Evolutionary conservation across 1,139 yeast genomes (phyloP), one percentile per base, ranked within the genome.

Genomic region (Sugiyamaella pinicola): DNA sequence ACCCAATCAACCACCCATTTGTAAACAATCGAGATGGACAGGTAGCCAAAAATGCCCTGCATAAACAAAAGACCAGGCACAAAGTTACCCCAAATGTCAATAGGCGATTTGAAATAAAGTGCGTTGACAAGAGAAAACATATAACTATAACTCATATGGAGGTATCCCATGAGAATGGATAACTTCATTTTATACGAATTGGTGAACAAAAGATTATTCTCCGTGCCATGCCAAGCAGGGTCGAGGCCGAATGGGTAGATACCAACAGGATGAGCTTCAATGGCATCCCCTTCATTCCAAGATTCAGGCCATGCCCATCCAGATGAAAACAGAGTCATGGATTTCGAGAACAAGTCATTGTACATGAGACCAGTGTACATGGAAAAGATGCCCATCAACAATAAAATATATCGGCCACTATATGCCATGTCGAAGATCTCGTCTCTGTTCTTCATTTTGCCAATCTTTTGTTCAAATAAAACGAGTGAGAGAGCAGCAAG

Each of bases 381-480:
- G 42, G 98, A 91, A 64, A 93, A 93, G 0, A 80, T 60, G 5
- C 99, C 99, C 99, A 93, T 93, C 45, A 95, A 72, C 53, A 91
- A 74, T 44, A 93, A 73, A 55, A 95, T 90, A 67, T 93, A 93
- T 62, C 99, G 79, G 39, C 99, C 99, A 43, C 83, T 76, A 69
- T 78, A 93, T 0, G 97, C 97, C 99, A 93, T 93, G 64, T 89
- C 98, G 64, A 91, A 88, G 47, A 93, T 89, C 70, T 93, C 99
- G 68, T 89, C 98, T 63, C 90, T 83, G 61, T 84, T 80, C 61
- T 84, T 80, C 79, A 83, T 78, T 51, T 78, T 76, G 17, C 79
- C 85, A 57, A 93, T 78, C 50, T 74, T 73, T 53, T 71, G 71
- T 70, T 93, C 99, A 64, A 85, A 84, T 49, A 79, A 61, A 13